These are phyloP conservation scores for Penicillium ochrochloron DNA, from an alignment of 495 filamentous ascomycete species.

Conservation along the genomic window DNA sequence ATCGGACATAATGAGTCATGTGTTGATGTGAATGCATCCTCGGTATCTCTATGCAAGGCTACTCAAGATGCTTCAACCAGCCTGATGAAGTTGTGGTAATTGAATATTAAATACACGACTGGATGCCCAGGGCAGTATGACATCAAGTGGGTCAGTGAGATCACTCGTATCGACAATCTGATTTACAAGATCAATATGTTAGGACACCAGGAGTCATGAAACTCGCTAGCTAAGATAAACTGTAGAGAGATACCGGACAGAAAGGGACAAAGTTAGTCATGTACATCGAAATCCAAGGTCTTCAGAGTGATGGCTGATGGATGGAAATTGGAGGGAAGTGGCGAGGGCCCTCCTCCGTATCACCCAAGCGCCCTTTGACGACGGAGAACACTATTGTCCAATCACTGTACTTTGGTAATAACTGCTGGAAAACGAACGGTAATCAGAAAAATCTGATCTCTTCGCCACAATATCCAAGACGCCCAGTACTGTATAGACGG, in stretches of 20 bases:
- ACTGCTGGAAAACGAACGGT: background rate
- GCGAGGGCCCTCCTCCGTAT: background rate
- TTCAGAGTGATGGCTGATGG: background rate
- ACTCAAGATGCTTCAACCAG: background rate
- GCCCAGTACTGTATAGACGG: background rate
- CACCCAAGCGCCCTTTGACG: background rate
- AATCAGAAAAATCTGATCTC: background rate
- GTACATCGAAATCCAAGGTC: too few relatives aligned
- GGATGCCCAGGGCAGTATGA: slow-evolving; percentile 16
- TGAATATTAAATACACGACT: background rate
- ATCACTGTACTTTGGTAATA: background rate
- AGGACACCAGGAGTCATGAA: background rate
- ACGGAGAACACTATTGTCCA: background rate
- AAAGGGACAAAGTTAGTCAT: background rate
- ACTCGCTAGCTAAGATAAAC: background rate
- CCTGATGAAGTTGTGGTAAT: background rate
- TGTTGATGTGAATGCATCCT: background rate
- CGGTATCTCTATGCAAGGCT: too few relatives aligned
- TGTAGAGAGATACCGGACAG: too few relatives aligned
- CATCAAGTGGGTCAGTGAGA: slow-evolving; percentile 30
- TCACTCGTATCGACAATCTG: background rate
- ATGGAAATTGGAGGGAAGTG: background rate
- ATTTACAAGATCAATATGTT: background rate
- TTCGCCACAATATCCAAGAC: background rate
- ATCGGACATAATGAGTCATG: background rate